These are phyloP conservation scores for Verbascum thapsus DNA, from an alignment of 257 asterid genomes.

Conservation along the genomic window DNA sequence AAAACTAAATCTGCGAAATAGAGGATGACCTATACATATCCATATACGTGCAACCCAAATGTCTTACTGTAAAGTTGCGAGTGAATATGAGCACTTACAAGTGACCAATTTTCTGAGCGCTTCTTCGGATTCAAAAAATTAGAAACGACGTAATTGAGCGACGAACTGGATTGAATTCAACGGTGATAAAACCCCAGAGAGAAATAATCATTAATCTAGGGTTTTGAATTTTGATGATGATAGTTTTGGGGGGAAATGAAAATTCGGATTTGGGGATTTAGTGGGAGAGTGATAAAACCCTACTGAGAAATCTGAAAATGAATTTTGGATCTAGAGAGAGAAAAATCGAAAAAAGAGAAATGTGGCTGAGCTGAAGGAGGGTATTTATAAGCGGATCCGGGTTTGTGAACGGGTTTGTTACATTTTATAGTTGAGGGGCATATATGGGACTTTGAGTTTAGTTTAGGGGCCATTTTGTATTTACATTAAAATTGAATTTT, in stretches of 20 bases:
- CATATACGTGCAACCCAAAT: constrained; percentile 3
- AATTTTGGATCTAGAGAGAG: constrained; percentile 30
- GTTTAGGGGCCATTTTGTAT: too few species aligned
- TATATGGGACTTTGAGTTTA: too few species aligned
- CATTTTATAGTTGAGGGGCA: too few species aligned
- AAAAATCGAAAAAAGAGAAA: constrained; percentile 5
- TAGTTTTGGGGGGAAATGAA: constrained; percentile 36
- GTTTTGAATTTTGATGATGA: constrained; percentile 29
- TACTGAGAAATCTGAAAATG: constrained; percentile 35
- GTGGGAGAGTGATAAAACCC: constrained; percentile 38
- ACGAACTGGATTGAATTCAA: constrained; percentile 28
- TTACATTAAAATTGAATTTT: too few species aligned
- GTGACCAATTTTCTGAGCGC: constrained; percentile 27
- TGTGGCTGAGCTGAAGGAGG: not conserved
- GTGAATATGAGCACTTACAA: constrained; percentile 33
- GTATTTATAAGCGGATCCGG: constrained; percentile 14
- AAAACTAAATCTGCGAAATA: constrained; percentile 24
- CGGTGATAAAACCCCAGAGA: constrained; percentile 41
- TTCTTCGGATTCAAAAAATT: constrained; percentile 25
- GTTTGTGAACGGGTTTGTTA: too few species aligned
- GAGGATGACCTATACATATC: constrained; percentile 9
- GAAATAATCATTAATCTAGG: constrained; percentile 36
- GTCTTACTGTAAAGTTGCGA: constrained; percentile 8
- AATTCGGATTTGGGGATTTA: constrained; percentile 31
- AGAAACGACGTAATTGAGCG: constrained; percentile 8